Percentiles rank a stretch among this genome's conserved stretches.
Evolutionary conservation across 2,329 filamentous ascomycete genomes (phyloP).

Genomic region (Beauveria varroae): DNA sequence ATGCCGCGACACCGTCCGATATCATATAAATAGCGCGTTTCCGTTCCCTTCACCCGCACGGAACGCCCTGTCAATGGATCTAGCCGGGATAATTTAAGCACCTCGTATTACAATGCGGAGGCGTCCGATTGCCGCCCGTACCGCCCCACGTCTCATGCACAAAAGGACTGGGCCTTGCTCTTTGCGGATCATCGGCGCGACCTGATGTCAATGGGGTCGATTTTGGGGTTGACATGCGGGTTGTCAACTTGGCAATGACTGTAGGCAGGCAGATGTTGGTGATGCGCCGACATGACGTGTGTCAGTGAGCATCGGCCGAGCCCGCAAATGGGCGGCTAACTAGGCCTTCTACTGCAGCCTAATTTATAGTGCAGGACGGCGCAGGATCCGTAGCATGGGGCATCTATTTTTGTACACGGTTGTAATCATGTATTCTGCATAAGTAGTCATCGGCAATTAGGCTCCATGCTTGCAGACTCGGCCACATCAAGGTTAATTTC

Average conservation of each 20-base stretch:
- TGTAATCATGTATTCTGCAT: background rate
- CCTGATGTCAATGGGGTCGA: background rate
- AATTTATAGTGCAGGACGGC: background rate
- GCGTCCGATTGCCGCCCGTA: slow-evolving; percentile 8
- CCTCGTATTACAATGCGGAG: slow-evolving; percentile 10
- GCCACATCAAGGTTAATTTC: background rate
- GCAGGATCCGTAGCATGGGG: background rate
- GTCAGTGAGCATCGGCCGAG: background rate
- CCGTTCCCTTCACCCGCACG: background rate
- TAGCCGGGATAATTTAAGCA: background rate
- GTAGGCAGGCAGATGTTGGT: background rate
- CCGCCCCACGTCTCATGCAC: slow-evolving; percentile 6
- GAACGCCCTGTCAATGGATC: background rate
- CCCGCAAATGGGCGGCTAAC: background rate
- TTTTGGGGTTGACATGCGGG: background rate
- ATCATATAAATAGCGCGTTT: background rate
- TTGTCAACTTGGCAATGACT: background rate
- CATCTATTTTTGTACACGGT: background rate
- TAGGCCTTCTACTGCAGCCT: background rate
- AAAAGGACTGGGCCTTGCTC: background rate
- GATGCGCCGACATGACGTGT: background rate
- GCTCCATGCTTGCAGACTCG: background rate
- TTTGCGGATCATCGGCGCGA: background rate
- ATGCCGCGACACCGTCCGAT: background rate
- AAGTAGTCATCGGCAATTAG: background rate